These are phyloP conservation scores for Penicillium samsonianum DNA, from an alignment of 495 filamentous ascomycete species.

Conservation along the genomic window DNA sequence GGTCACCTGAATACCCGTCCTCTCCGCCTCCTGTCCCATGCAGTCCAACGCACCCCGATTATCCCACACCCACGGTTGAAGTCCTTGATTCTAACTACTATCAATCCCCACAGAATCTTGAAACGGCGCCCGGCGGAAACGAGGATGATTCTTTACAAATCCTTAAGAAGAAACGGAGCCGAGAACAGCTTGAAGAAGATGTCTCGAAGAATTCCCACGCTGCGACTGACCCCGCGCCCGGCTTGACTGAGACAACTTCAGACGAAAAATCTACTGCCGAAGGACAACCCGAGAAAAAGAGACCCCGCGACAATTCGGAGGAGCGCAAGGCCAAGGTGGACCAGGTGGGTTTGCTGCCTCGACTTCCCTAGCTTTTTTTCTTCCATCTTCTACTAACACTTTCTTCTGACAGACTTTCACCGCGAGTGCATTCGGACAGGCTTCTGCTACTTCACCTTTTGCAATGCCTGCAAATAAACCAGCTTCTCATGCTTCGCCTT, in stretches of 20 bases:
- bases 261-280: conserved; percentile 12
- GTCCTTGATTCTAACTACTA: conserved; percentile 1
- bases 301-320: conserved; percentile 47
- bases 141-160: conserved; percentile 23
- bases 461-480: not conserved
- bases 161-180: conserved; percentile 53
- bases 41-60: not conserved
- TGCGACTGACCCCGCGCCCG: not conserved
- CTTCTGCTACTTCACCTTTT: conserved; percentile 44
- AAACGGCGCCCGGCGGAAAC: conserved; percentile 9
- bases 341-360: conserved; percentile 14
- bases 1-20: not conserved
- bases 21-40: not conserved
- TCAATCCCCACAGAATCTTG: not conserved
- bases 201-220: conserved; percentile 22
- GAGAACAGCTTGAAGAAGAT: conserved; percentile 53
- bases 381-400: conserved; percentile 12
- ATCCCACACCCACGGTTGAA: not conserved
- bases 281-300: conserved; percentile 49
- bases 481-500: conserved; percentile 3
- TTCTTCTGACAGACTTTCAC: conserved; percentile 37
- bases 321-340: conserved; percentile 27
- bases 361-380: not conserved
- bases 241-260: not conserved
- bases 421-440: conserved; percentile 54